Percentiles rank a stretch among this genome's conserved stretches.
Evolutionary conservation across 345 rosid species (phyloP).

Genomic region (Gossypium sturtianum): DNA sequence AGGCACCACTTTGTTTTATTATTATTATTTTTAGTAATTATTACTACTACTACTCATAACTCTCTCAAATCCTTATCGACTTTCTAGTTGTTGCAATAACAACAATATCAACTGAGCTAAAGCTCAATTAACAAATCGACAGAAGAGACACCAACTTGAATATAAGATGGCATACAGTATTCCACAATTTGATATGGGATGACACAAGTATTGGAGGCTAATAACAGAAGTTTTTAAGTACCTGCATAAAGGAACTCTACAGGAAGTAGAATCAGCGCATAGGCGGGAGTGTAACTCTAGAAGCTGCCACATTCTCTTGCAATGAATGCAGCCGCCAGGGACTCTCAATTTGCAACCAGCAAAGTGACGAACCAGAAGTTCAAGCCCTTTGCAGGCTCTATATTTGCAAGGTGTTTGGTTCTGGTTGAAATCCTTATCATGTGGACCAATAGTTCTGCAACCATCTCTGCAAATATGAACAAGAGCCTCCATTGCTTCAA

Average conservation of each 20-base stretch:
- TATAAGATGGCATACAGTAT: too few species aligned
- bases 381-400: constrained; percentile 77
- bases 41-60: too few species aligned
- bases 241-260: constrained; percentile 88
- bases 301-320: constrained; percentile 97
- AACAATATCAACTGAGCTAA: too few species aligned
- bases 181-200: neutral
- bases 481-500: constrained; percentile 92
- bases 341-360: constrained; percentile 67
- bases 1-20: too few species aligned
- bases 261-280: constrained; percentile 50
- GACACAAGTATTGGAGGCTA: neutral
- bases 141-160: too few species aligned
- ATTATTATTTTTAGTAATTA: too few species aligned
- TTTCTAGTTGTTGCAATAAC: too few species aligned
- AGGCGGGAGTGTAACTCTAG: constrained; percentile 80
- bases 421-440: constrained; percentile 54
- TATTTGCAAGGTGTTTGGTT: constrained; percentile 53
- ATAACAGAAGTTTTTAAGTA: neutral
- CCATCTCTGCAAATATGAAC: constrained; percentile 95
- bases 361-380: constrained; percentile 70
- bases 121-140: too few species aligned
- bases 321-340: constrained; percentile 73
- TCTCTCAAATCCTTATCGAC: too few species aligned
- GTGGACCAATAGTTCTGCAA: constrained; percentile 83